Evolutionary conservation across 2,329 filamentous ascomycete species (phyloP).

Genomic region (Sordariomycetes sp.): DNA sequence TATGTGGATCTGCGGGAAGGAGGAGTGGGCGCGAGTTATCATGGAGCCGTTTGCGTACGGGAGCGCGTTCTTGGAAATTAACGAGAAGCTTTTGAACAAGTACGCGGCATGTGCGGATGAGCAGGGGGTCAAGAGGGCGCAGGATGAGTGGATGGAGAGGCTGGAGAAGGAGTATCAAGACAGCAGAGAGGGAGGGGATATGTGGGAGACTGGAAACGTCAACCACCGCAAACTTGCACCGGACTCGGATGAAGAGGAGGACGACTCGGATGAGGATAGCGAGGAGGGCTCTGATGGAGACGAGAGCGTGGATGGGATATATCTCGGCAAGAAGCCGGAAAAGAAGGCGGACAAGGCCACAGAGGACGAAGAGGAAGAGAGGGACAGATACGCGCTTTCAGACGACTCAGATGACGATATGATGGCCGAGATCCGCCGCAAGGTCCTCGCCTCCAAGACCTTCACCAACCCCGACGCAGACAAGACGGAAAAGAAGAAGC

Average conservation of each 20-base stretch:
- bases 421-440: conserved; percentile 84
- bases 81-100: conserved; percentile 63
- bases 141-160: conserved; percentile 79
- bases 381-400: conserved; percentile 63
- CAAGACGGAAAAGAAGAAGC: conserved; percentile 24
- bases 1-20: conserved; percentile 83
- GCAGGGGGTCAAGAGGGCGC: conserved; percentile 67
- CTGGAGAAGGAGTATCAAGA: conserved; percentile 83
- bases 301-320: conserved; percentile 42
- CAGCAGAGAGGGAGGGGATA: conserved; percentile 61
- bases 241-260: conserved; percentile 37
- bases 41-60: conserved; percentile 83
- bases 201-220: conserved; percentile 84
- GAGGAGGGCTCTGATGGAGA: conserved; percentile 24
- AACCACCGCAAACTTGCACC: conserved; percentile 36
- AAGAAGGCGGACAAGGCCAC: conserved; percentile 11
- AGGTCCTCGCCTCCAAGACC: conserved; percentile 82
- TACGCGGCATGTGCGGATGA: conserved; percentile 79
- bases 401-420: conserved; percentile 66
- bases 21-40: conserved; percentile 80
- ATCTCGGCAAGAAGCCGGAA: conserved; percentile 39
- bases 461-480: conserved; percentile 42
- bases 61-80: conserved; percentile 80
- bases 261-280: conserved; percentile 23
- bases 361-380: conserved; percentile 24